phyloP scores from a whole-genome alignment of 2,329 filamentous ascomycete genomes.

The Diplocarpon rosae region DNA sequence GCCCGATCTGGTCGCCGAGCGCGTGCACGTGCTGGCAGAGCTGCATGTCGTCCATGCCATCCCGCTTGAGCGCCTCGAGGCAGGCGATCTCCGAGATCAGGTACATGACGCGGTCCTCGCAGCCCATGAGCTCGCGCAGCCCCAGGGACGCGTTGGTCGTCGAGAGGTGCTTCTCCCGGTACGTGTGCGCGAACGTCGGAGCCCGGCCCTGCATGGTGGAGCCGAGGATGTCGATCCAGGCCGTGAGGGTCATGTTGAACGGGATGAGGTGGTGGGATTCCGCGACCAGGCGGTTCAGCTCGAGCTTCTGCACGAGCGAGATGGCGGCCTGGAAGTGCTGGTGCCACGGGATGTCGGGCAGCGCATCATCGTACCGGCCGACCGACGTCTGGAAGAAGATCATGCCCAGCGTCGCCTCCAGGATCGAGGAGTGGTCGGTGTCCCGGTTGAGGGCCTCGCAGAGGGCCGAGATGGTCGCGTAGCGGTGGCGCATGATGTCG shows the following conservation, averaged over 20 bases:
- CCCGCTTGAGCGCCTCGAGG: slow-evolving; percentile 75
- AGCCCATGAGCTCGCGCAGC: slow-evolving; percentile 89
- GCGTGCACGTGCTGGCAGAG: slow-evolving; percentile 82
- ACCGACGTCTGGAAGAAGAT: slow-evolving; percentile 95
- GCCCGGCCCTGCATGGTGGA: slow-evolving; percentile 82
- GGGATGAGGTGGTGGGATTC: slow-evolving; percentile 38
- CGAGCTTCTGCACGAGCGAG: slow-evolving; percentile 74
- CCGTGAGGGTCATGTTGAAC: slow-evolving; percentile 89
- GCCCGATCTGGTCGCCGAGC: slow-evolving; percentile 76
- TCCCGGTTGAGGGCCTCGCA: slow-evolving; percentile 74
- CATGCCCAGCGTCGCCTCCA: slow-evolving; percentile 87
- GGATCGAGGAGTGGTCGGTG: slow-evolving; percentile 73
- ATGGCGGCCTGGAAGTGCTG: slow-evolving; percentile 91
- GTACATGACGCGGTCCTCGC: slow-evolving; percentile 95
- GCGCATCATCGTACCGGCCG: slow-evolving; percentile 69
- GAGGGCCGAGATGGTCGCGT: slow-evolving; percentile 73
- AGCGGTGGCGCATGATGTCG: slow-evolving; percentile 87
- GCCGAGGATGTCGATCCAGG: slow-evolving; percentile 96
- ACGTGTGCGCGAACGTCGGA: slow-evolving; percentile 86
- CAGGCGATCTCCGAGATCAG: slow-evolving; percentile 95
- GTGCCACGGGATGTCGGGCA: slow-evolving; percentile 92
- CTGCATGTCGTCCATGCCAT: slow-evolving; percentile 73
- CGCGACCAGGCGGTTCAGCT: slow-evolving; percentile 58
- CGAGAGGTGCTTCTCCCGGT: slow-evolving; percentile 84
- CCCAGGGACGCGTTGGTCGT: slow-evolving; percentile 50